These are phyloP conservation scores for Raphanus raphanistrum DNA, from an alignment of 345 rosid genomes.

Conservation along the genomic window DNA sequence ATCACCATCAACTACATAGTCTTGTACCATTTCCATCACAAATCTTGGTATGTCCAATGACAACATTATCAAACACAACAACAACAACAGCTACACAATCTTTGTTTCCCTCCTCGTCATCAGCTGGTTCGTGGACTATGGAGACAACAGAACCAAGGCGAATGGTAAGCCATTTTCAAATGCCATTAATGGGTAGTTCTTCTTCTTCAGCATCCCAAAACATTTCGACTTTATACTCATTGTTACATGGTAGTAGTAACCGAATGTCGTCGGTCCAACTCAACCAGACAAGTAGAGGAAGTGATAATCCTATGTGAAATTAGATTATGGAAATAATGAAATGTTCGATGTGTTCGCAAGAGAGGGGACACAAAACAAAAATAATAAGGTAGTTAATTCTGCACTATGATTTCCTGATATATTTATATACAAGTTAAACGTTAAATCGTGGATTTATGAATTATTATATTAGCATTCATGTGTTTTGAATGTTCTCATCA, in stretches of 20 bases:
- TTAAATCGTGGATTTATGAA: not conserved
- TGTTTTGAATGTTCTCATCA: not conserved
- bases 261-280: constrained; percentile 25
- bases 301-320: constrained; percentile 20
- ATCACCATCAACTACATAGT: constrained; percentile 39
- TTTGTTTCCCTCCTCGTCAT: constrained; percentile 41
- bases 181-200: constrained; percentile 44
- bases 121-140: constrained; percentile 12
- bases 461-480: constrained; percentile 1
- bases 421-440: not conserved
- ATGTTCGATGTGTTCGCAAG: constrained; percentile 21
- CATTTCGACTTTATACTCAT: constrained; percentile 35
- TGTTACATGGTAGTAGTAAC: constrained; percentile 35
- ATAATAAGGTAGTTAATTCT: not conserved
- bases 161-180: constrained; percentile 50
- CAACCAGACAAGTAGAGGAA: constrained; percentile 29
- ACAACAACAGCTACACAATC: constrained; percentile 41
- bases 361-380: constrained; percentile 10
- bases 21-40: constrained; percentile 57
- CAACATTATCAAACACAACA: constrained; percentile 9
- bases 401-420: not conserved
- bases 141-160: constrained; percentile 48
- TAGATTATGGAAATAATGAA: constrained; percentile 15
- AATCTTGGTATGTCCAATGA: constrained; percentile 47
- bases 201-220: constrained; percentile 37